phyloP scores from a whole-genome alignment of 306 rosid species.

The Ceratonia siliqua region DNA sequence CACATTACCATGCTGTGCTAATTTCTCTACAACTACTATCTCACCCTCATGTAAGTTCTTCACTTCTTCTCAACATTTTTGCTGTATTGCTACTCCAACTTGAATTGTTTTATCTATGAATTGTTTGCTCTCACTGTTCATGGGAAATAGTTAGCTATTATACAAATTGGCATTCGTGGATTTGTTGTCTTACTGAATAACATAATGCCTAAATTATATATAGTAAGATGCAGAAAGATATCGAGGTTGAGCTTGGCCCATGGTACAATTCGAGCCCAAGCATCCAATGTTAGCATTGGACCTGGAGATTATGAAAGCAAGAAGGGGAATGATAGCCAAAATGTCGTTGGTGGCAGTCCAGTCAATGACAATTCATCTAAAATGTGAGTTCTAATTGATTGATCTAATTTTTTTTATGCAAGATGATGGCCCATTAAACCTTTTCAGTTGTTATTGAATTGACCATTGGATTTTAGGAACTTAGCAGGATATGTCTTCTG shows the following conservation, averaged over 20 bases:
- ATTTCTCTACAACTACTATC: slow-evolving; percentile 29
- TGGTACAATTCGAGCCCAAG: slow-evolving; percentile 57
- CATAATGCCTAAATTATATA: slow-evolving; percentile 42
- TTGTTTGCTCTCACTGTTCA: not conserved
- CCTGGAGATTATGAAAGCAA: slow-evolving; percentile 66
- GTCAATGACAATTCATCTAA: slow-evolving; percentile 50
- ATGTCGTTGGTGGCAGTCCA: slow-evolving; percentile 43
- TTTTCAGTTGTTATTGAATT: slow-evolving; percentile 15
- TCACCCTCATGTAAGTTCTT: slow-evolving; percentile 57
- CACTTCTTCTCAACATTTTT: slow-evolving; percentile 2
- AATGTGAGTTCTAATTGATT: slow-evolving; percentile 56
- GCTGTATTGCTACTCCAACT: not conserved
- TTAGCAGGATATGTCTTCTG: slow-evolving; percentile 5
- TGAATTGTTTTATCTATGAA: not conserved
- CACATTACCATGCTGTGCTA: slow-evolving; percentile 54
- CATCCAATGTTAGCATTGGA: slow-evolving; percentile 74
- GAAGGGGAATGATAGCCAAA: slow-evolving; percentile 47
- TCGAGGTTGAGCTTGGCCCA: slow-evolving; percentile 39
- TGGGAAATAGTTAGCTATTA: not conserved
- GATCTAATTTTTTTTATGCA: slow-evolving; percentile 21
- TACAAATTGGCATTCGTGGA: not conserved
- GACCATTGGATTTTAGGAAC: slow-evolving; percentile 1
- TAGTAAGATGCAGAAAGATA: slow-evolving; percentile 64
- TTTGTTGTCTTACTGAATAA: slow-evolving; percentile 29
- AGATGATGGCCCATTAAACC: not conserved